Base-by-base conservation (phyloP, 78 protist genomes). In the Monocercomonoides exilis region DNA sequence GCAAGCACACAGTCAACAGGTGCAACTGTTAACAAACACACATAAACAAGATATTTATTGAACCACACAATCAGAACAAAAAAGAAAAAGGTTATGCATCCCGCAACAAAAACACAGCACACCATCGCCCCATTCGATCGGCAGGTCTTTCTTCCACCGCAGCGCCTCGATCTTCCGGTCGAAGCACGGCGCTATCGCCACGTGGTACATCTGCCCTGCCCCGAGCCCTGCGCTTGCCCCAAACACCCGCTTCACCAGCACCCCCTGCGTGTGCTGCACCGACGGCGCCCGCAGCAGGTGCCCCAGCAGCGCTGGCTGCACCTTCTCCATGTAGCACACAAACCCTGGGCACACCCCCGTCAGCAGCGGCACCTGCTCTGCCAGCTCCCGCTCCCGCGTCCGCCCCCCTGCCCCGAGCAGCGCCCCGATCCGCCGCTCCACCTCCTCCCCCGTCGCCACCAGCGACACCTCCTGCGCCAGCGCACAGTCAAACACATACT, bases 301-400 rank as follows among this genome's bases (percentile, higher is more conserved):
- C 5, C 45, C 45, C 6, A 79, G 4, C 45, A 79, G 82, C 36
- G 6, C 5, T 38, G 82, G 82, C 6, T 79, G 82, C 4, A 79
- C 82, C 11, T 79, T 79, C 11, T 79, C 82, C 45, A 79, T 33
- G 82, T 79, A 79, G 82, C 82, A 79, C 11, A 79, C 82, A 79
- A 79, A 79, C n/a, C 82, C 82, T 4, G 82, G 82, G 82, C 82
- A 79, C 6, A 41, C 36, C 36, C 82, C 82, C 5, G 42, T 79
- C 6, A 79, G 6, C 42, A 79, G 21, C n/a, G 82, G 82, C 45
- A 79, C 45, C 6, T 79, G 4, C 6, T 4, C 4, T 54, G 21
- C 70, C 21, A 29, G 38, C 21, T 11, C 11, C 38, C 11, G 11
- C 11, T 29, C 38, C 11, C 38, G 38, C 70, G 11, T 11, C 21